Conservation (phyloP, 306 rosid species). For the Acacia melanoxylon region DNA sequence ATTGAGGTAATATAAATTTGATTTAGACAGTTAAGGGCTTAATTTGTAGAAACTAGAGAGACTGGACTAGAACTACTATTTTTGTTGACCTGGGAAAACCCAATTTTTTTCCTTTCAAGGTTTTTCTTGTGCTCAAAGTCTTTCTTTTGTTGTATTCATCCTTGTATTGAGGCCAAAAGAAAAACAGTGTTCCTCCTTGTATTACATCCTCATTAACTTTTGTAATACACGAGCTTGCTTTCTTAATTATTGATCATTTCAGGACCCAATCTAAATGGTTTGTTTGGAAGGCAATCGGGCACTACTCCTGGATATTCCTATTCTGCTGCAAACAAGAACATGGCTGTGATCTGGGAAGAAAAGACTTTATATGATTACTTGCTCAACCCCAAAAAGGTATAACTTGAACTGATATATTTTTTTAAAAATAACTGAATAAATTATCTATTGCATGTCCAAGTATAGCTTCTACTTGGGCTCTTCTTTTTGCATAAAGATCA, state of each 20-base stretch:
- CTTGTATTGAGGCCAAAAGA: not conserved
- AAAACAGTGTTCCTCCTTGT: not conserved
- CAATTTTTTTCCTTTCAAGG: not conserved
- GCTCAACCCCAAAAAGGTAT: conserved; percentile 93
- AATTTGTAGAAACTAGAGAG: not conserved
- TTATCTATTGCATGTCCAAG: not conserved
- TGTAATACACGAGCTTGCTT: not conserved
- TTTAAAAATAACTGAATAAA: not conserved
- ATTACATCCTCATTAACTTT: not conserved
- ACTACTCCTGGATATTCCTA: conserved; percentile 89
- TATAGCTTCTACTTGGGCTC: not conserved
- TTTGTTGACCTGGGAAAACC: not conserved
- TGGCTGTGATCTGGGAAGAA: conserved; percentile 92
- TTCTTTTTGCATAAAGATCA: not conserved
- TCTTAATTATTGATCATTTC: conserved; percentile 20
- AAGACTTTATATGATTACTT: conserved; percentile 85
- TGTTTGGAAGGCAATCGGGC: conserved; percentile 95
- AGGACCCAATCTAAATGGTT: conserved; percentile 90
- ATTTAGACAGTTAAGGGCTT: not conserved
- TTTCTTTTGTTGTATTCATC: not conserved
- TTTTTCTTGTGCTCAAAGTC: not conserved
- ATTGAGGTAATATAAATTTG: not conserved
- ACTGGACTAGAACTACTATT: not conserved
- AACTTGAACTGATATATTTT: not conserved
- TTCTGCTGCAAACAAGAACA: conserved; percentile 88